Conservation (phyloP, 1,139 yeast species). For the Scheffersomyces illinoinensis region DNA sequence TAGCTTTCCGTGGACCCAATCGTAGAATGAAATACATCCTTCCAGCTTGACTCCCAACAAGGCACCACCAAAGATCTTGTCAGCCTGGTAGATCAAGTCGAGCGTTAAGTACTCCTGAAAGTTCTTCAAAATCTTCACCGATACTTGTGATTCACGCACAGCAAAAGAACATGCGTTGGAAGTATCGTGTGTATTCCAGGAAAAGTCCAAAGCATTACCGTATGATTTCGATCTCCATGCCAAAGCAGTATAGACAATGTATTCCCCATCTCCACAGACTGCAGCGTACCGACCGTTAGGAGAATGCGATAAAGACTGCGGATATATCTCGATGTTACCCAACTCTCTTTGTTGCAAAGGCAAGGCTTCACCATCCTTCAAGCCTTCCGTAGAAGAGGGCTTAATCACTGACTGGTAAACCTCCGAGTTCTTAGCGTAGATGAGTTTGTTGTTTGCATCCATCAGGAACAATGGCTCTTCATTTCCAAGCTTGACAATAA, state of each 20-base stretch:
- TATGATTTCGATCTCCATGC: slow-evolving; percentile 98
- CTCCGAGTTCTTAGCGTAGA: slow-evolving; percentile 90
- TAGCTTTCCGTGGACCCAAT: slow-evolving; percentile 85
- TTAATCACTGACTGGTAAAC: slow-evolving; percentile 83
- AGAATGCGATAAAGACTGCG: slow-evolving; percentile 83
- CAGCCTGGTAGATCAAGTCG: slow-evolving; percentile 73
- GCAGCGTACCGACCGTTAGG: slow-evolving; percentile 98
- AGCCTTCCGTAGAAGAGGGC: slow-evolving; percentile 58
- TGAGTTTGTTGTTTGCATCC: slow-evolving; percentile 89
- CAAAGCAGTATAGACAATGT: slow-evolving; percentile 90
- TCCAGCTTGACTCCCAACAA: slow-evolving; percentile 79
- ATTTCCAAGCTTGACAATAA: slow-evolving; percentile 83
- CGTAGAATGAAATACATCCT: slow-evolving; percentile 84
- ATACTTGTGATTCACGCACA: slow-evolving; percentile 66
- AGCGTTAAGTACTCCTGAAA: slow-evolving; percentile 75
- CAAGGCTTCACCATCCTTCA: slow-evolving; percentile 79
- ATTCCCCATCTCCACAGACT: slow-evolving; percentile 97
- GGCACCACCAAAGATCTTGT: slow-evolving; percentile 83
- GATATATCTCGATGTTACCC: slow-evolving; percentile 91
- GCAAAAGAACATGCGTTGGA: slow-evolving; percentile 77
- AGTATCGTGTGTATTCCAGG: slow-evolving; percentile 82
- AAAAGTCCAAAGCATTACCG: slow-evolving; percentile 89
- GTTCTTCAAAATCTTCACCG: slow-evolving; percentile 74
- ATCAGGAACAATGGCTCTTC: slow-evolving; percentile 93
- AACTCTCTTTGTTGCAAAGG: slow-evolving; percentile 81